Percentiles rank a stretch among this genome's conserved stretches.
Conservation (phyloP, 2,329 filamentous ascomycete species). For the Spiromastix sp. region DNA sequence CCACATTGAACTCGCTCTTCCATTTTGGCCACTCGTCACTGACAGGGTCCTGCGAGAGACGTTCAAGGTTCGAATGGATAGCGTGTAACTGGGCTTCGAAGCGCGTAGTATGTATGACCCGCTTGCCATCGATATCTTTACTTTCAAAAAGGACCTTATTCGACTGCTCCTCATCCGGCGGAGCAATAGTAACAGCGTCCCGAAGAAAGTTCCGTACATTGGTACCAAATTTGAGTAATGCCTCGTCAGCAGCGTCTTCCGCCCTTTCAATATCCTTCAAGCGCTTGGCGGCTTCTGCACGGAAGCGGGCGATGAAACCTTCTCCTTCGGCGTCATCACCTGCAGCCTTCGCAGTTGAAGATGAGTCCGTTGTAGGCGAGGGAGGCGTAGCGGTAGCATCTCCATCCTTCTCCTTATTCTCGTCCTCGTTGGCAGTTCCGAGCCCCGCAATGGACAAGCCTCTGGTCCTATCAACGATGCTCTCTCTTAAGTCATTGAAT, state of each 20-base stretch:
- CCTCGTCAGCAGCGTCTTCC: constrained; percentile 93
- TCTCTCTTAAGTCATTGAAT: constrained; percentile 58
- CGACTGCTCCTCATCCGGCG: constrained; percentile 47
- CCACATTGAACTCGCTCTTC: constrained; percentile 64
- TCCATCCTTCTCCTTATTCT: constrained; percentile 13
- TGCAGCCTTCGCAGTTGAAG: constrained; percentile 11
- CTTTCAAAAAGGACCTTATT: constrained; percentile 78
- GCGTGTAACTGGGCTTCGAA: constrained; percentile 95
- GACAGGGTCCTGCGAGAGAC: constrained; percentile 71
- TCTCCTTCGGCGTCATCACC: constrained; percentile 33
- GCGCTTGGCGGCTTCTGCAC: constrained; percentile 66
- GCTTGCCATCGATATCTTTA: constrained; percentile 77
- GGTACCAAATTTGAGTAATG: constrained; percentile 78
- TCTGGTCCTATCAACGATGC: constrained; percentile 62
- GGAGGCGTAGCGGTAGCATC: constrained; percentile 14
- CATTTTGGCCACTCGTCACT: constrained; percentile 66
- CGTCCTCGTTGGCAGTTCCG: constrained; percentile 10
- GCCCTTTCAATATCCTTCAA: constrained; percentile 83
- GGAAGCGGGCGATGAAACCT: constrained; percentile 65
- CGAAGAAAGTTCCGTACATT: constrained; percentile 83
- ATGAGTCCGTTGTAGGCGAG: constrained; percentile 12
- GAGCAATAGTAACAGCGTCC: constrained; percentile 81
- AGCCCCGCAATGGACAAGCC: constrained; percentile 54
- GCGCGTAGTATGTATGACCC: constrained; percentile 86
- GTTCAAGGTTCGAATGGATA: constrained; percentile 75